A percentile compares a stretch with the other conserved stretches of the same genome.
These are phyloP conservation scores for Besnoitia besnoiti DNA, from an alignment of 169 alveolate species.

Conservation along the genomic window DNA sequence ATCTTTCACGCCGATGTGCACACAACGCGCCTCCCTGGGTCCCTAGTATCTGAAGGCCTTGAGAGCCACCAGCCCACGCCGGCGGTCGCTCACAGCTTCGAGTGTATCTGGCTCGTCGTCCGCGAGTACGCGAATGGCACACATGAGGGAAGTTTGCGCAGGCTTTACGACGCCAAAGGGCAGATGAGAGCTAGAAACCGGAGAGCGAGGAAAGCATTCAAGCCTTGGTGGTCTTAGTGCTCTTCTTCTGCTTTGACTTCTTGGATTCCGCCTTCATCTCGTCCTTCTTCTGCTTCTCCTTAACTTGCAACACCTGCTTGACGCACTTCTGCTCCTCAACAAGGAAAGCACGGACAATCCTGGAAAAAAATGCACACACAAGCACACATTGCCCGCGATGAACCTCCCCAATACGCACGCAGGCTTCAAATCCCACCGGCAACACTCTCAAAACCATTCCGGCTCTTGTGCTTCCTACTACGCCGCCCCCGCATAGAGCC, in stretches of 20 bases:
- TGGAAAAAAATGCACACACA: conserved; percentile 85
- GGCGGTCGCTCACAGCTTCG: too few relatives aligned
- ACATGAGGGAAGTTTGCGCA: neutral
- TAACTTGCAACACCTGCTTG: conserved; percentile 82
- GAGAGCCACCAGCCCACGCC: too few relatives aligned
- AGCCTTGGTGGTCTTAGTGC: conserved; percentile 18
- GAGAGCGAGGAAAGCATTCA: neutral
- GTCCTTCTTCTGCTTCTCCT: conserved; percentile 78
- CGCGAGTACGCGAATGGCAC: too few relatives aligned
- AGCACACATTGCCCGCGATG: too few relatives aligned
- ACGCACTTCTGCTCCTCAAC: conserved; percentile 91
- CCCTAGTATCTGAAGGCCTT: too few relatives aligned
- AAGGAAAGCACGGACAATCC: conserved; percentile 91
- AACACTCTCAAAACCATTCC: too few relatives aligned
- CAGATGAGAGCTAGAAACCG: neutral
- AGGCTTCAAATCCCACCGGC: too few relatives aligned
- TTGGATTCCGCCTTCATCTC: conserved; percentile 75
- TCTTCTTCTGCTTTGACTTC: conserved; percentile 64
- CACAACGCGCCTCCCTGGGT: too few relatives aligned
- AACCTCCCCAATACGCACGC: neutral
- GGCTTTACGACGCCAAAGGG: neutral
- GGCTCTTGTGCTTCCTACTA: too few relatives aligned
- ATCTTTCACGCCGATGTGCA: too few relatives aligned
- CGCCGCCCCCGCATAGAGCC: too few relatives aligned
- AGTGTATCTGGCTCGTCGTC: too few relatives aligned